Percentiles rank a stretch among this genome's conserved stretches.
These are phyloP conservation scores for Penicillium sp. DNA, from an alignment of 2,329 filamentous ascomycete genomes.

Conservation along the genomic window DNA sequence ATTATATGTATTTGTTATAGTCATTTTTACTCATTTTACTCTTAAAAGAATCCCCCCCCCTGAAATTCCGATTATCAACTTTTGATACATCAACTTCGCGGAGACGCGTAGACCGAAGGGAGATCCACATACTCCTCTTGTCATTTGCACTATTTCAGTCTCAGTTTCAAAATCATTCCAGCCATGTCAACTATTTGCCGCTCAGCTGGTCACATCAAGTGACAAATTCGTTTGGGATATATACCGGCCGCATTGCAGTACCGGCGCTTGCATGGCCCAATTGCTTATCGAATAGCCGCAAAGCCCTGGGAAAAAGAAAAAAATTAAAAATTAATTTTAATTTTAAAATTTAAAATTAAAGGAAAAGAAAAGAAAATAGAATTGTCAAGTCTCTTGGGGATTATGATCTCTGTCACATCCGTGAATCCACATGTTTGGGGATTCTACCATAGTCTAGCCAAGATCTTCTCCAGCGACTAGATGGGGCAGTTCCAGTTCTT, in stretches of 20 bases:
- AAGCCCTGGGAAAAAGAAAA: neutral
- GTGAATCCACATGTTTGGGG: neutral
- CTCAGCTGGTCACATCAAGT: neutral
- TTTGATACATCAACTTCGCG: constrained; percentile 4
- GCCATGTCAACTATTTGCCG: neutral
- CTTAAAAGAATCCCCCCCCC: neutral
- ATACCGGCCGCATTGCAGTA: neutral
- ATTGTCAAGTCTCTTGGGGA: neutral
- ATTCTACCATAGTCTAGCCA: neutral
- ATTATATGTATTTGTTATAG: neutral
- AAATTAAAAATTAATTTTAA: too few relatives aligned
- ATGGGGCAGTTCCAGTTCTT: constrained; percentile 4
- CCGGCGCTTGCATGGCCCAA: neutral
- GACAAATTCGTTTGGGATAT: neutral
- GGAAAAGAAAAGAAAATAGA: neutral
- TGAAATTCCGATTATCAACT: neutral
- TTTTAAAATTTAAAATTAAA: too few relatives aligned
- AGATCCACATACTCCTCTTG: constrained; percentile 2
- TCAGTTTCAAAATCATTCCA: neutral
- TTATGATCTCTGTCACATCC: constrained; percentile 5
- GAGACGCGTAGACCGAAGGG: neutral
- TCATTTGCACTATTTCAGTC: neutral
- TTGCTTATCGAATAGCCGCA: constrained; percentile 12
- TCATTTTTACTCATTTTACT: neutral
- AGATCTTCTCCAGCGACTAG: neutral